Evolutionary conservation across 129 eudicot genomes (phyloP), one percentile per base, ranked within the genome.

Genomic region (Pseudognaphalium luteoalbum): DNA sequence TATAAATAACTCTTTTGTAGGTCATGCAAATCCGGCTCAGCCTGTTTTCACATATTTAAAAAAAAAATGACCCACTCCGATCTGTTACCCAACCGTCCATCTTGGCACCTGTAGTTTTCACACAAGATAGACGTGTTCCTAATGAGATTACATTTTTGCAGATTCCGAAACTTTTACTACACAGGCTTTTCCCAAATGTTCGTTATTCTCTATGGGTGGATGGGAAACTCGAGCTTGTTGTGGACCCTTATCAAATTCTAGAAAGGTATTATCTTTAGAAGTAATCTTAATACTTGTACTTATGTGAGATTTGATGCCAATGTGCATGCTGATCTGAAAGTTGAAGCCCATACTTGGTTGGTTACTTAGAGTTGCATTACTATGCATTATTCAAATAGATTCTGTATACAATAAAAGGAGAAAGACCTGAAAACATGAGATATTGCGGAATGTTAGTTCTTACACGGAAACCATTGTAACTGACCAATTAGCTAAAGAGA

Each of bases 191-290:
- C 78, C 93, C 97, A 51, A 82, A 87, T 83, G 93, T 90, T 65
- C 91, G 88, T 30, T 94, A 90, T 79, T 94, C 98, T 61, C n/a
- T 94, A 66, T 94, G 98, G 98, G 83, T 91, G 64, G 98, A 94
- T 86, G 98, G 91, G 59, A 94, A 94, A 78, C 98, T 94, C 66
- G 93, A 94, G 86, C 97, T 94, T 62, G 97, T 94, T 81, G 96
- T 89, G 75, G 98, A 94, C 80, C 98, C 97, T 47, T 83, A 85
- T 91, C 96, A 89, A 81, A 86, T 94, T 76, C 93, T 94, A 57
- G 98, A 94, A 86, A 94, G 98, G 98, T 94, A 77, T 69, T 29
- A 25, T 81, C 15, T 60, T 64, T 81, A 7, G 11, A 19, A 34
- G 32, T 2, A 60, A 42, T 21, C 41, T 61, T 70, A 29, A 12